Evolutionary conservation across 2,329 filamentous ascomycete genomes (phyloP).

Genomic region (Colletotrichum spinosum): DNA sequence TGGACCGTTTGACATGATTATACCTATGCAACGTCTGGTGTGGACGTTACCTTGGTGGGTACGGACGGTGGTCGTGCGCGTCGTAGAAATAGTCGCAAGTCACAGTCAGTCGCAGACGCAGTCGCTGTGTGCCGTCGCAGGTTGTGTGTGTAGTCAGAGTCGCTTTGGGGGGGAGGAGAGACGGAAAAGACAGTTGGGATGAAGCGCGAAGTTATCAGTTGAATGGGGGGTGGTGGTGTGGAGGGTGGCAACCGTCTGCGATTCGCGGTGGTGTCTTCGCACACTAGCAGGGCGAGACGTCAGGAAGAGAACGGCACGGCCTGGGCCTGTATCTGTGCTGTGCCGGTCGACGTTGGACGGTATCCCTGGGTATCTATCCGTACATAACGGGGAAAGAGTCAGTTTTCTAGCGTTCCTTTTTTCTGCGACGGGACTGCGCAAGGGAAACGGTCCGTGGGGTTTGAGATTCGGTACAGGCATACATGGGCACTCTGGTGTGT

Average conservation of each 20-base stretch:
- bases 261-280: conserved; percentile 23
- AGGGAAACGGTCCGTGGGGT: no score
- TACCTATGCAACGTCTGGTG: conserved; percentile 29
- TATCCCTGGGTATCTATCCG: no score
- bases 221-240: conserved; percentile 21
- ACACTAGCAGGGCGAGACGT: neutral
- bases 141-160: neutral
- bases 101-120: no score
- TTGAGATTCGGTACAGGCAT: no score
- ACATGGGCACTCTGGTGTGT: no score
- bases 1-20: conserved; percentile 38
- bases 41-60: conserved; percentile 29
- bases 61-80: conserved; percentile 33
- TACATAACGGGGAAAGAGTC: conserved; percentile 13
- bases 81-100: conserved; percentile 28
- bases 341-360: no score
- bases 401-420: conserved; percentile 12
- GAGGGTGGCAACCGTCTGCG: conserved; percentile 36
- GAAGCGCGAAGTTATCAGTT: conserved; percentile 43
- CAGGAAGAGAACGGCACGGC: conserved; percentile 1
- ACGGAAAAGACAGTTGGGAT: conserved; percentile 37
- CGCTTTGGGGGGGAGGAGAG: conserved; percentile 28
- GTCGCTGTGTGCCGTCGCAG: no score
- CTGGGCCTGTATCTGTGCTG: neutral
- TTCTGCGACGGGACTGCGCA: no score